Evolutionary conservation across 2,329 filamentous ascomycete species (phyloP).

Genomic region (Alternaria sp.): DNA sequence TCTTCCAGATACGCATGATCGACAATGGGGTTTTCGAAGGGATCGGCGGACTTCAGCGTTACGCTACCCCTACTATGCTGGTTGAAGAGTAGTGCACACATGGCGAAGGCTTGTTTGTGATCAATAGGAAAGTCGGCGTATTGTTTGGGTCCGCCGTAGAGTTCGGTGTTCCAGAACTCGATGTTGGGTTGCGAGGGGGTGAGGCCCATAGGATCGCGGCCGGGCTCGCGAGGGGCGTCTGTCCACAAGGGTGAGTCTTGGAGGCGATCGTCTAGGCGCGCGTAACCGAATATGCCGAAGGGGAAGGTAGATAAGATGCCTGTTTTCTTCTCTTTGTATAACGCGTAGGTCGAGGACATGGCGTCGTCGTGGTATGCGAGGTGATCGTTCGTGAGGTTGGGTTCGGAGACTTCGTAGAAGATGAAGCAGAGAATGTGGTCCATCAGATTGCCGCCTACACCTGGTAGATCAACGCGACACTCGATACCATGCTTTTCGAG

Average conservation of each 20-base stretch:
- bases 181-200: slow-evolving; percentile 63
- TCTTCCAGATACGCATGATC: slow-evolving; percentile 66
- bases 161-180: slow-evolving; percentile 68
- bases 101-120: slow-evolving; percentile 62
- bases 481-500: slow-evolving; percentile 61
- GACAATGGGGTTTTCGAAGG: slow-evolving; percentile 61
- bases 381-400: slow-evolving; percentile 61
- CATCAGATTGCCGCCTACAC: slow-evolving; percentile 69
- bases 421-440: slow-evolving; percentile 66
- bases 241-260: slow-evolving; percentile 62
- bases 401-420: slow-evolving; percentile 66
- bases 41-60: slow-evolving; percentile 56
- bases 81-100: slow-evolving; percentile 65
- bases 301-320: slow-evolving; percentile 67
- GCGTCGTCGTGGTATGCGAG: slow-evolving; percentile 63
- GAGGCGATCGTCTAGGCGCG: slow-evolving; percentile 66
- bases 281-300: slow-evolving; percentile 67
- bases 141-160: slow-evolving; percentile 66
- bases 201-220: slow-evolving; percentile 68
- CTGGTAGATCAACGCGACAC: slow-evolving; percentile 61
- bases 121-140: slow-evolving; percentile 61
- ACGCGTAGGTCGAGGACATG: slow-evolving; percentile 57
- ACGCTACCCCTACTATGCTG: slow-evolving; percentile 65
- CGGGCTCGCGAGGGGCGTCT: slow-evolving; percentile 51
- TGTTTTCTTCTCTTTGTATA: slow-evolving; percentile 65